Evolutionary conservation across 305 asterid genomes (phyloP).

Genomic region (Fraxinus ornus): DNA sequence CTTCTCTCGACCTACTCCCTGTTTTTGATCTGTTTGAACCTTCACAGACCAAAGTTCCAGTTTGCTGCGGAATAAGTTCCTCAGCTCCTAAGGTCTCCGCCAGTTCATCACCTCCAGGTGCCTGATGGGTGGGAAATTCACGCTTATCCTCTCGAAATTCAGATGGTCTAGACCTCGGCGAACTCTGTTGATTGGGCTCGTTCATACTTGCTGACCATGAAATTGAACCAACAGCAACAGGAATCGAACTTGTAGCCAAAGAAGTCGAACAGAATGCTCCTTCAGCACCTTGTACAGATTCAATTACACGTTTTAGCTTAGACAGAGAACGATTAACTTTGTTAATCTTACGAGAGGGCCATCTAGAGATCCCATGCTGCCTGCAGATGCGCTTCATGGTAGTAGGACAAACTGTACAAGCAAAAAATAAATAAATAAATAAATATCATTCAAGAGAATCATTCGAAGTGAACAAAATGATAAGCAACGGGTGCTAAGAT

Average conservation of each 20-base stretch:
- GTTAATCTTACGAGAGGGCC: conserved; percentile 98
- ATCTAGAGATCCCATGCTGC: conserved; percentile 86
- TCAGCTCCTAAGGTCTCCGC: conserved; percentile 37
- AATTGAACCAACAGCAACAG: conserved; percentile 60
- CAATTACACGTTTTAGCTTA: conserved; percentile 73
- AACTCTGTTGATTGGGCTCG: conserved; percentile 41
- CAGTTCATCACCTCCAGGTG: conserved; percentile 38
- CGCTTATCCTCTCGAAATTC: conserved; percentile 52
- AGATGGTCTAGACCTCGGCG: conserved; percentile 40
- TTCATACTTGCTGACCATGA: conserved; percentile 59
- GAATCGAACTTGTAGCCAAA: conserved; percentile 55
- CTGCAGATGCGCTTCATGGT: conserved; percentile 94
- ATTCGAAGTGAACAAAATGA: not conserved
- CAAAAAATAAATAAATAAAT: not conserved
- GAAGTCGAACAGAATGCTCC: conserved; percentile 71
- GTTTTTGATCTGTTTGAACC: conserved; percentile 50
- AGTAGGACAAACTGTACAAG: conserved; percentile 78
- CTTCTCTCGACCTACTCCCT: conserved; percentile 75
- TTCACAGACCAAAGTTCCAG: conserved; percentile 30
- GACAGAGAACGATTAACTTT: conserved; percentile 84
- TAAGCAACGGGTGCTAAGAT: not conserved
- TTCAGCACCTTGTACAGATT: conserved; percentile 82
- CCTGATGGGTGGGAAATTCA: conserved; percentile 25
- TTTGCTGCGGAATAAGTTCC: conserved; percentile 27
- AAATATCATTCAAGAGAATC: conserved; percentile 4